phyloP scores from a whole-genome alignment of 495 filamentous ascomycete species.

The Podospora appendiculata region DNA sequence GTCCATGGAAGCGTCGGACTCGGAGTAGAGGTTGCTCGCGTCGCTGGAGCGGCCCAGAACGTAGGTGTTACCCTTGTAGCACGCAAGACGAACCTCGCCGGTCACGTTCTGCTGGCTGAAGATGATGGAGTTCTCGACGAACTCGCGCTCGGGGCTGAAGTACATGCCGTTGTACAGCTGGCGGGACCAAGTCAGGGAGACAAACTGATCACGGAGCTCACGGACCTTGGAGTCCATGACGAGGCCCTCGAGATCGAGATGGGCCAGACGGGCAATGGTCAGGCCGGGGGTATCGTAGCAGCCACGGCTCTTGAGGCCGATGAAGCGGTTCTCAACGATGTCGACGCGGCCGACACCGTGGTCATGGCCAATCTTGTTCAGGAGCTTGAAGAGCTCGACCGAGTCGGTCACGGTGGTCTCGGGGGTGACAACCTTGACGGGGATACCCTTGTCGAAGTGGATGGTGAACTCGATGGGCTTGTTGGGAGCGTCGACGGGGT shows the following conservation, averaged over 20 bases:
- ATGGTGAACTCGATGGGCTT: constrained; percentile 69
- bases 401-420: constrained; percentile 63
- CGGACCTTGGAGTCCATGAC: constrained; percentile 80
- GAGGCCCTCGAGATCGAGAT: constrained; percentile 68
- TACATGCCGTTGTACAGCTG: constrained; percentile 73
- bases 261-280: constrained; percentile 1
- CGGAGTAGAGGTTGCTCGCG: constrained; percentile 80
- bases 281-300: constrained; percentile 74
- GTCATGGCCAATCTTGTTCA: constrained; percentile 69
- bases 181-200: constrained; percentile 68
- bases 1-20: constrained; percentile 80
- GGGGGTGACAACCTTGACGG: constrained; percentile 52
- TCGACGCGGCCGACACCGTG: constrained; percentile 84
- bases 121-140: constrained; percentile 58
- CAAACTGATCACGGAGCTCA: constrained; percentile 73
- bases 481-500: constrained; percentile 70
- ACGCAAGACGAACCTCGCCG: constrained; percentile 60
- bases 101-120: constrained; percentile 56
- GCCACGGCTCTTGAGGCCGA: constrained; percentile 69
- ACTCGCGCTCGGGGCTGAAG: constrained; percentile 74
- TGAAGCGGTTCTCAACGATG: constrained; percentile 63
- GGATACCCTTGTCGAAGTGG: constrained; percentile 79
- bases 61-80: constrained; percentile 69
- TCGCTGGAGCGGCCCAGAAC: constrained; percentile 68
- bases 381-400: constrained; percentile 70